phyloP scores from a whole-genome alignment of 139 green algal species.

The Protoeuglena noctilucae region DNA sequence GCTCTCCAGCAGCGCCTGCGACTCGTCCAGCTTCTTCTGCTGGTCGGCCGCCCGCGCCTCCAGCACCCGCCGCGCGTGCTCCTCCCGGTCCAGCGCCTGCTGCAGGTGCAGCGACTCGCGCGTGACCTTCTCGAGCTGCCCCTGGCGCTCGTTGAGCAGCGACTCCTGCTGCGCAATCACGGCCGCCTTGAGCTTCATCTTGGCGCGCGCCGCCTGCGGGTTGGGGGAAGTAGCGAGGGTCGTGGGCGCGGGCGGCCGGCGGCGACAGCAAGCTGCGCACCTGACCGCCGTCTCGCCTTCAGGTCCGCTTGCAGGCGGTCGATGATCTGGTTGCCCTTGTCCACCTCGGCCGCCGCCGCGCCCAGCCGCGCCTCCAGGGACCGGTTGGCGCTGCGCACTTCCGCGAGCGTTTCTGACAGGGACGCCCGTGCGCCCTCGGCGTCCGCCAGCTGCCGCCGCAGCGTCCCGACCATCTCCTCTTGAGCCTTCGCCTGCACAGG shows the following conservation, averaged over 20 bases:
- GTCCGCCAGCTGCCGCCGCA: conserved; percentile 43
- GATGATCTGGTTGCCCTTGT: conserved; percentile 58
- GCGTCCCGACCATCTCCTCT: conserved; percentile 32
- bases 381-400: too few relatives aligned
- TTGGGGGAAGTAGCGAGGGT: not conserved
- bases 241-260: too few relatives aligned
- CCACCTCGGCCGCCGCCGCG: conserved; percentile 41
- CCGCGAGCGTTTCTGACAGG: not conserved
- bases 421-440: conserved; percentile 12
- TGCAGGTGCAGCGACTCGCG: conserved; percentile 2
- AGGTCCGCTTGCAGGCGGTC: too few relatives aligned
- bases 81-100: conserved; percentile 2
- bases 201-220: conserved; percentile 42
- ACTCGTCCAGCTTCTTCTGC: conserved; percentile 60
- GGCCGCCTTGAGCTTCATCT: conserved; percentile 49
- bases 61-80: conserved; percentile 12
- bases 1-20: conserved; percentile 45
- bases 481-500: conserved; percentile 21
- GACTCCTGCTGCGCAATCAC: conserved; percentile 67
- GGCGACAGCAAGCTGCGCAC: too few relatives aligned
- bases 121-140: conserved; percentile 9
- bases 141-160: conserved; percentile 40
- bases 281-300: conserved; percentile 33
- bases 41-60: conserved; percentile 34
- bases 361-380: conserved; percentile 26